Conservation (phyloP, 192 early-diverging fungal genomes). For the Hyaloraphidium curvatum region DNA sequence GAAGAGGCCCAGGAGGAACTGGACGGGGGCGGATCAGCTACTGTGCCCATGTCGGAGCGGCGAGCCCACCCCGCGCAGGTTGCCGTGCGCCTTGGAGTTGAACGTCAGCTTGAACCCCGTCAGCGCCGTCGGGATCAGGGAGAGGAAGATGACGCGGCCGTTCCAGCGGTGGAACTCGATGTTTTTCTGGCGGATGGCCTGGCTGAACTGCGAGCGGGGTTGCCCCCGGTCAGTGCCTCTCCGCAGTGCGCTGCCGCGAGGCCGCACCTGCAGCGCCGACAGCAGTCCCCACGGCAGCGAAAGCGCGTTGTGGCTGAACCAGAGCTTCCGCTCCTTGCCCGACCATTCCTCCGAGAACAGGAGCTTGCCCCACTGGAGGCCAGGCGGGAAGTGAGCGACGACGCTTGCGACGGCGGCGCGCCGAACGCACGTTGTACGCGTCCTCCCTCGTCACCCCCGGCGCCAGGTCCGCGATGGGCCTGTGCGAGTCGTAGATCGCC, state of each 20-base stretch:
- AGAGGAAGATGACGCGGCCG: background rate
- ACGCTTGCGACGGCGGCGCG: background rate
- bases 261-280: background rate
- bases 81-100: background rate
- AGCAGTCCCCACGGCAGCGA: background rate
- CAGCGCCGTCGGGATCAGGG: background rate
- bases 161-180: conserved; percentile 1
- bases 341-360: background rate
- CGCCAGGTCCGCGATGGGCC: background rate
- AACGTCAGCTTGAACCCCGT: background rate
- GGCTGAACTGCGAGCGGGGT: background rate
- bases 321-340: background rate
- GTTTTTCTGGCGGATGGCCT: background rate
- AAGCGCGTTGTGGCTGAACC: background rate
- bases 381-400: background rate
- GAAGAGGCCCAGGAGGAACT: background rate
- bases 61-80: background rate
- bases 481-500: background rate
- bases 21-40: background rate
- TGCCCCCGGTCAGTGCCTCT: background rate
- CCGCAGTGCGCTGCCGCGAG: background rate
- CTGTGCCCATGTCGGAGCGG: background rate
- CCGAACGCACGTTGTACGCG: background rate
- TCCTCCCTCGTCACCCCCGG: background rate
- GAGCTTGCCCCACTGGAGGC: background rate